Percentiles rank a stretch among this genome's conserved stretches.
Evolutionary conservation across 352 stramenopile genomes (phyloP).

Genomic region (Globisporangium paddicum): DNA sequence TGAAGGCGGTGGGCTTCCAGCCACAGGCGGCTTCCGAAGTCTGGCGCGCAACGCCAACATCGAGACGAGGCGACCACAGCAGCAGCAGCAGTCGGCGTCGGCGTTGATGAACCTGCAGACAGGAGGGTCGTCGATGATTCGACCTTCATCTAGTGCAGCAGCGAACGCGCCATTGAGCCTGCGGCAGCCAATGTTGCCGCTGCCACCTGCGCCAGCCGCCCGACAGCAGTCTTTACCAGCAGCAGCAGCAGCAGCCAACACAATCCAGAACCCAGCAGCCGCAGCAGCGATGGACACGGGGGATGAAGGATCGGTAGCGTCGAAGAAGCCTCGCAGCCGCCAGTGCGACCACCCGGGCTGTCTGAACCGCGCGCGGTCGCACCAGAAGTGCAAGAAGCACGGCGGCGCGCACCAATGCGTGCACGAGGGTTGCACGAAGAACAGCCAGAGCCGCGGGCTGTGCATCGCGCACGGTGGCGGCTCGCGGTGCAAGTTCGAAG

Average conservation of each 20-base stretch:
- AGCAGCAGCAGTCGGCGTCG: conserved; percentile 4
- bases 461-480: conserved; percentile 83
- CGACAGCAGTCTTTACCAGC: background rate
- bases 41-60: conserved; percentile 31
- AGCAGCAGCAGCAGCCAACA: background rate
- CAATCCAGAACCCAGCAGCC: background rate
- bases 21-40: conserved; percentile 25
- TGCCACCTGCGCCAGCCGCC: background rate
- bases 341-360: conserved; percentile 77
- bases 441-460: conserved; percentile 81
- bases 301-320: conserved; percentile 18
- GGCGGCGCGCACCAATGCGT: conserved; percentile 82
- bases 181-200: conserved; percentile 1
- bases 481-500: conserved; percentile 73
- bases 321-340: conserved; percentile 32
- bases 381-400: conserved; percentile 89
- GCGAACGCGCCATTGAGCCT: background rate
- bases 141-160: background rate
- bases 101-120: background rate
- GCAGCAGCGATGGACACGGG: conserved; percentile 11
- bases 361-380: conserved; percentile 69
- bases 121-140: background rate
- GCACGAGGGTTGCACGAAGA: conserved; percentile 82
- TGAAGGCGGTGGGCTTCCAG: background rate
- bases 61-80: conserved; percentile 30